A percentile compares a stretch with the other conserved stretches of the same genome.
phyloP scores from a whole-genome alignment of 768 basidiomycete genomes.

The Boletus sp. region DNA sequence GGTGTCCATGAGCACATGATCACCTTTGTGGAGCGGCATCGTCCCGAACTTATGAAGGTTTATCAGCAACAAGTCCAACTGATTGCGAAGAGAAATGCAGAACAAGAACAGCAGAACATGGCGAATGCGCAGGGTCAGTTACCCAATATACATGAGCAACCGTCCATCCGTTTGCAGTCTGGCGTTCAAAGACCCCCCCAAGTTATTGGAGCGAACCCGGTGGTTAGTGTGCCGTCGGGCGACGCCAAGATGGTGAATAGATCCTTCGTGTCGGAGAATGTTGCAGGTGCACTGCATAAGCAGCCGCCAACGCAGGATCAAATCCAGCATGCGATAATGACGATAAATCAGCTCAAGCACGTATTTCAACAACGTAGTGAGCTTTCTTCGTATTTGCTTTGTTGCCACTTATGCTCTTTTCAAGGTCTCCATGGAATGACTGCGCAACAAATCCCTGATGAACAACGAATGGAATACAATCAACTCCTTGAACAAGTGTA shows the following conservation, averaged over 20 bases:
- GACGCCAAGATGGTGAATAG: constrained; percentile 20
- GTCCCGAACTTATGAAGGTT: constrained; percentile 30
- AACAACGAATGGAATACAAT: constrained; percentile 54
- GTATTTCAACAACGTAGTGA: constrained; percentile 33
- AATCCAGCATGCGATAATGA: constrained; percentile 26
- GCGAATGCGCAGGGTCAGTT: constrained; percentile 16
- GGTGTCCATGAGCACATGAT: constrained; percentile 51
- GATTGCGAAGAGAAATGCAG: constrained; percentile 17
- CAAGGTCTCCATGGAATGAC: constrained; percentile 37
- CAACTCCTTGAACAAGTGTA: constrained; percentile 46
- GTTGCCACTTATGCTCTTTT: constrained; percentile 7
- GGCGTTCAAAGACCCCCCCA: constrained; percentile 18
- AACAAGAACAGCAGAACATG: constrained; percentile 24
- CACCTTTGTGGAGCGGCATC: constrained; percentile 52
- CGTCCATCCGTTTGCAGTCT: constrained; percentile 8
- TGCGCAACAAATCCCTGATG: constrained; percentile 43
- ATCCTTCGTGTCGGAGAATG: constrained; percentile 6
- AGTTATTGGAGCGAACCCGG: constrained; percentile 6
- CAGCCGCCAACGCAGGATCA: constrained; percentile 32
- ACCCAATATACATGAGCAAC: constrained; percentile 22
- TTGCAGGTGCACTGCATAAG: not conserved
- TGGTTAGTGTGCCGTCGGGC: constrained; percentile 6
- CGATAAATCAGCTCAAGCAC: constrained; percentile 33
- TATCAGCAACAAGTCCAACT: constrained; percentile 27
- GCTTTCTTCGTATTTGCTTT: constrained; percentile 12